phyloP scores from a whole-genome alignment of 371 early-diverging fungal genomes.

The Haplosporangium sp. region DNA sequence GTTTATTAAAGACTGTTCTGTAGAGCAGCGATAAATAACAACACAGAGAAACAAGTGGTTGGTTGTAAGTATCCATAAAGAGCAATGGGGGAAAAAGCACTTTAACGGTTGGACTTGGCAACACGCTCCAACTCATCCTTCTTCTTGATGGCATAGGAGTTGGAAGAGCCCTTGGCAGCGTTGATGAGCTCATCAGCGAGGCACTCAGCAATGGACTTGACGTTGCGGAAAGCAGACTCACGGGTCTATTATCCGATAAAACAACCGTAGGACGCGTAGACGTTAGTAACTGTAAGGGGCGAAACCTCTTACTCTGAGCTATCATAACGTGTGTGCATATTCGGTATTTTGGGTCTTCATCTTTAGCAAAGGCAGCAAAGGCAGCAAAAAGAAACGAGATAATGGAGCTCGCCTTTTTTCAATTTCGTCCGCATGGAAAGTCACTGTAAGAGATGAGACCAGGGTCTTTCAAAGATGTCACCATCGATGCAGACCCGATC shows the following conservation, averaged over 20 bases:
- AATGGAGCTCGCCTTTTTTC: no score
- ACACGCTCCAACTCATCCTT: slow-evolving; percentile 99
- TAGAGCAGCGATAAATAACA: slow-evolving; percentile 24
- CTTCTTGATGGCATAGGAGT: slow-evolving; percentile 99
- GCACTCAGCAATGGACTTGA: slow-evolving; percentile 99
- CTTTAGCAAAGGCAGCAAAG: background rate
- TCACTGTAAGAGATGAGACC: no score
- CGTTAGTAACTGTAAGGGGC: slow-evolving; percentile 57
- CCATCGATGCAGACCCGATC: no score
- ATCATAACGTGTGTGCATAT: slow-evolving; percentile 8
- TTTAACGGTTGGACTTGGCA: slow-evolving; percentile 93
- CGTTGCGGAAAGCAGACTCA: slow-evolving; percentile 87
- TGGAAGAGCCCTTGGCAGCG: slow-evolving; percentile 98
- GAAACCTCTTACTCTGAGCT: slow-evolving; percentile 58
- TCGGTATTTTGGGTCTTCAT: background rate
- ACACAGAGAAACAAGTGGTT: slow-evolving; percentile 7
- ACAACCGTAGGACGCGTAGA: background rate
- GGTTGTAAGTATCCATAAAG: slow-evolving; percentile 13
- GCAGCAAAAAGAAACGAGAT: background rate
- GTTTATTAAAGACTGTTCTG: slow-evolving; percentile 14
- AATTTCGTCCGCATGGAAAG: no score
- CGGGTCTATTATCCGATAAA: slow-evolving; percentile 54
- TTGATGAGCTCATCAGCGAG: slow-evolving; percentile 99
- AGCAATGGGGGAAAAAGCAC: no score
- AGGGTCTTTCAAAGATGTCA: no score